These are phyloP conservation scores for Eragrostis tef DNA, from an alignment of 202 grass and related monocot species.

Conservation along the genomic window DNA sequence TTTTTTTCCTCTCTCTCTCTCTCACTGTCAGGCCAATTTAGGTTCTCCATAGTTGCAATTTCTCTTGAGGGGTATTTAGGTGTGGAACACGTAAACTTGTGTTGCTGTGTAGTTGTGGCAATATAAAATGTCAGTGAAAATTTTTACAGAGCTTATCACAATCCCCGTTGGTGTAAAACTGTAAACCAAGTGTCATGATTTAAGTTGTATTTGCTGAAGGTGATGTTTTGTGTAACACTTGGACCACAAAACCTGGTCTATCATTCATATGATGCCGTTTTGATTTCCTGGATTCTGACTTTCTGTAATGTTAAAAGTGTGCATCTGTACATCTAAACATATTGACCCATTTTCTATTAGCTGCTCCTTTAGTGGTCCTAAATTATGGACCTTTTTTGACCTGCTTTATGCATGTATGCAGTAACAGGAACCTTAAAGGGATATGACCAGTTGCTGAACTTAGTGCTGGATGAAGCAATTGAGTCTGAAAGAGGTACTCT, in stretches of 20 bases:
- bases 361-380: background rate
- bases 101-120: background rate
- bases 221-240: background rate
- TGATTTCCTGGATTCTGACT: background rate
- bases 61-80: background rate
- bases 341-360: background rate
- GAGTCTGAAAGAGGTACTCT: slow-evolving; percentile 73
- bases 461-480: slow-evolving; percentile 82
- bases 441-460: slow-evolving; percentile 16
- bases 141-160: background rate
- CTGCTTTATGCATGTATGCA: slow-evolving; percentile 41
- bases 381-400: background rate
- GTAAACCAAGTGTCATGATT: background rate
- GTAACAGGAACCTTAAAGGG: slow-evolving; percentile 86
- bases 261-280: background rate
- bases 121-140: background rate
- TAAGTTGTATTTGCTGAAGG: background rate
- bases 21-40: background rate
- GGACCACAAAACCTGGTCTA: slow-evolving; percentile 2
- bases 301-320: background rate
- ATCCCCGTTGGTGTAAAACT: background rate
- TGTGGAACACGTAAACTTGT: background rate
- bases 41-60: background rate
- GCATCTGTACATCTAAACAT: background rate
- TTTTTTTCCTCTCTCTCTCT: background rate